Percentiles rank a stretch among this genome's conserved stretches.
Conservation (phyloP, 1,139 yeast genomes). For the Yamadazyma taylorii region DNA sequence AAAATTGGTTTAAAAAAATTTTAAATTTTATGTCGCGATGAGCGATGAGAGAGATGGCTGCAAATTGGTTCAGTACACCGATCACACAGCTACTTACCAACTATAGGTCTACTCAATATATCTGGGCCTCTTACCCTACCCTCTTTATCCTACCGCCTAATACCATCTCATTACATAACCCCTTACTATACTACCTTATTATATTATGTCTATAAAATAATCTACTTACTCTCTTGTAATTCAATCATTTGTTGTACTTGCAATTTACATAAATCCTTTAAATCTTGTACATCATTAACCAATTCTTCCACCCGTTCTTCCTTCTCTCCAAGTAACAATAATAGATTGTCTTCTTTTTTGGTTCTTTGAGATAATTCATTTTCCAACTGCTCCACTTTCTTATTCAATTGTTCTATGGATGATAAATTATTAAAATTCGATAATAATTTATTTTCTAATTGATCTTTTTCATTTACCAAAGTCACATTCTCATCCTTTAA, state of each 20-base stretch:
- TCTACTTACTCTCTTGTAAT: slow-evolving; percentile 41
- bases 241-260: slow-evolving; percentile 88
- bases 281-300: slow-evolving; percentile 82
- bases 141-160: too few species aligned
- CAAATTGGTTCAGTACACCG: slow-evolving; percentile 4
- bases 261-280: slow-evolving; percentile 75
- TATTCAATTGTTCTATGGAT: slow-evolving; percentile 38
- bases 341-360: slow-evolving; percentile 56
- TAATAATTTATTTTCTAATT: slow-evolving; percentile 66
- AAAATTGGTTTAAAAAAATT: not conserved
- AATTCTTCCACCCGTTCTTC: slow-evolving; percentile 84
- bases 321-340: slow-evolving; percentile 84
- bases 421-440: slow-evolving; percentile 15
- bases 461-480: slow-evolving; percentile 58
- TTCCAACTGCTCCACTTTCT: slow-evolving; percentile 45
- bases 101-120: too few species aligned
- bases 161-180: too few species aligned
- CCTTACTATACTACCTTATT: too few species aligned
- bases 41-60: slow-evolving; percentile 6
- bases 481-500: slow-evolving; percentile 62
- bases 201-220: not conserved
- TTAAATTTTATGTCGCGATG: slow-evolving; percentile 2
- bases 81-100: not conserved
- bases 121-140: too few species aligned
- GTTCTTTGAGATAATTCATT: slow-evolving; percentile 34